These are phyloP conservation scores for Phytophthora sp. DNA, from an alignment of 352 stramenopile species.

Conservation along the genomic window DNA sequence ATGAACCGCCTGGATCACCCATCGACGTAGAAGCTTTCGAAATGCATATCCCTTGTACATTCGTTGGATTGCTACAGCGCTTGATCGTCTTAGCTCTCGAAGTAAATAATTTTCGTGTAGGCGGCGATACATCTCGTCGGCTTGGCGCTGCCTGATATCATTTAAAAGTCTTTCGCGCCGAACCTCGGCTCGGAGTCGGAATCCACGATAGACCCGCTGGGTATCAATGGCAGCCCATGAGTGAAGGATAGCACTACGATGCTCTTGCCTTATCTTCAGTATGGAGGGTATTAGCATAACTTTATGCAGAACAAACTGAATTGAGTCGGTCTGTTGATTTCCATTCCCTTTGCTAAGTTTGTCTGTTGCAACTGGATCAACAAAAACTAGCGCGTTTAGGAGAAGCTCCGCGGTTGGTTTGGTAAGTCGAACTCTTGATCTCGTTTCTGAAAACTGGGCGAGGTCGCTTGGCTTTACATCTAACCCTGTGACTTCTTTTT, in stretches of 20 bases:
- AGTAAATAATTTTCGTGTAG: constrained; percentile 45
- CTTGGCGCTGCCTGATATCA: constrained; percentile 57
- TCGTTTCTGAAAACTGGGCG: constrained; percentile 37
- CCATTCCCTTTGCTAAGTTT: neutral
- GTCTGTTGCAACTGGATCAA: constrained; percentile 26
- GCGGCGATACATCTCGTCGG: constrained; percentile 40
- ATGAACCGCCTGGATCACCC: constrained; percentile 32
- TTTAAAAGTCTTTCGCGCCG: constrained; percentile 48
- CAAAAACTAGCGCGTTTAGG: constrained; percentile 53
- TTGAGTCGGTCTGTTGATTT: neutral
- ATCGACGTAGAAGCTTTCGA: constrained; percentile 36
- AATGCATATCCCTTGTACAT: constrained; percentile 58
- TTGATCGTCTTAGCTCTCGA: constrained; percentile 53
- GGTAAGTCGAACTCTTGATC: constrained; percentile 44
- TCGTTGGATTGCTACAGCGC: constrained; percentile 57
- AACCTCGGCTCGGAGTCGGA: constrained; percentile 56
- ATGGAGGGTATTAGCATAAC: constrained; percentile 53
- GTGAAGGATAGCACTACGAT: constrained; percentile 1
- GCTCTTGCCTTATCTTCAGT: constrained; percentile 49
- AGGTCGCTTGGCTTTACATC: constrained; percentile 45
- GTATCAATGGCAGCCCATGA: constrained; percentile 47
- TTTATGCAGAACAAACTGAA: constrained; percentile 19
- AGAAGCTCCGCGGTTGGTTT: constrained; percentile 55
- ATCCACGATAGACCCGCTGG: constrained; percentile 64
- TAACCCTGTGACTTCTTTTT: constrained; percentile 53